A percentile compares a stretch with the other conserved stretches of the same genome.
Conservation (phyloP, 1,284 basidiomycete species). For the Sporisorium exsertum region DNA sequence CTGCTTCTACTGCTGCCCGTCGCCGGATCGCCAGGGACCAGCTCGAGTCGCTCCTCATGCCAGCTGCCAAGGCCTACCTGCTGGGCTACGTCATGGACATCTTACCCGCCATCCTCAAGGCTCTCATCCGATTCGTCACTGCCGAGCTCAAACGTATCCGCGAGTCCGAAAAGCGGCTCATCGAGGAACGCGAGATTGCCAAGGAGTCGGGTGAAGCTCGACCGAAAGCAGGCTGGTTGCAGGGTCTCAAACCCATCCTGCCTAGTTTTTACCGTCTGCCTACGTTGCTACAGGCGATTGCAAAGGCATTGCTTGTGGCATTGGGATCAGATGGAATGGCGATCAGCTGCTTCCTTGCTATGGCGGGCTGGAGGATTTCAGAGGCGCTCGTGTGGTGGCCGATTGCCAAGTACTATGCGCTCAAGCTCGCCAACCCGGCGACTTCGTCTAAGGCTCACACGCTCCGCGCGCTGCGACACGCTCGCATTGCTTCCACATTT, state of each 20-base stretch:
- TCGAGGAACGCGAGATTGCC: constrained; percentile 38
- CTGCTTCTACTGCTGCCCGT: constrained; percentile 5
- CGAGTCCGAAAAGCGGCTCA: constrained; percentile 29
- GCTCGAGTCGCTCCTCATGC: constrained; percentile 51
- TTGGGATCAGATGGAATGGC: constrained; percentile 55
- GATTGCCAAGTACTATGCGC: constrained; percentile 45
- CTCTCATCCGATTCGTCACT: constrained; percentile 50
- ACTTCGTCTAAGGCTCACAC: constrained; percentile 10
- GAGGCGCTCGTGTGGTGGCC: constrained; percentile 55
- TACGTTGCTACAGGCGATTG: constrained; percentile 27
- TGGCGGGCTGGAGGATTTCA: constrained; percentile 49
- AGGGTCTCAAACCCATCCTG: constrained; percentile 25
- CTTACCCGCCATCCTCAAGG: constrained; percentile 61
- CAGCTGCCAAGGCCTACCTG: constrained; percentile 56
- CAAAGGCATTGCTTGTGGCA: constrained; percentile 31
- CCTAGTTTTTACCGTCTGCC: constrained; percentile 36
- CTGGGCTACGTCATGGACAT: constrained; percentile 61
- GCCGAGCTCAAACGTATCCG: constrained; percentile 44
- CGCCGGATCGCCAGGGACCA: constrained; percentile 18
- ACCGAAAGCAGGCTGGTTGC: constrained; percentile 9
- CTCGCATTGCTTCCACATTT: constrained; percentile 50
- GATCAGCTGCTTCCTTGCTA: constrained; percentile 48
- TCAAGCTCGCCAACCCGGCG: constrained; percentile 28
- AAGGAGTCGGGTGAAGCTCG: constrained; percentile 17
- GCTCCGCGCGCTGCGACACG: constrained; percentile 11